Evolutionary conservation across 2,329 filamentous ascomycete species (phyloP), one percentile per base, ranked within the genome.

Genomic region (Microdochium trichocladiopsis): DNA sequence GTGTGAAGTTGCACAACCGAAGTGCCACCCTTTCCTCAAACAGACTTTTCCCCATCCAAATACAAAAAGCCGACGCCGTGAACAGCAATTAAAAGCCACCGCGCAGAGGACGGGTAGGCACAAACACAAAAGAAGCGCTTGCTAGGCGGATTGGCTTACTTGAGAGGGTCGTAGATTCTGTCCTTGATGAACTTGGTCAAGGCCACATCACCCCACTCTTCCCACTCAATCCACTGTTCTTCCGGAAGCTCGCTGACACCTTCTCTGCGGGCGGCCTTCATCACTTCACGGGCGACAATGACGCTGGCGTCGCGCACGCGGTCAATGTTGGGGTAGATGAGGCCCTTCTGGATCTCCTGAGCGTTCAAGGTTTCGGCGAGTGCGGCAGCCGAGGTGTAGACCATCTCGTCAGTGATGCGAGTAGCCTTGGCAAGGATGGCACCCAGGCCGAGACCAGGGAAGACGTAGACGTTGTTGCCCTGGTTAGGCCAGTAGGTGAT

Each of bases 381-480:
- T 4, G 90, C 87, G 41, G 87, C 86, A 25, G 90, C 94, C 28
- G 92, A 93, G 49, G 88, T 91, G 74, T 97, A 97, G 65, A 99
- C 91, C 94, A 99, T 99, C 70, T 87, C 83, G 68, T 96, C 90
- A 4, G 93, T 97, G 60, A 97, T 79, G 61, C 84, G 84, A 58
- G 88, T 85, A 12, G 91, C 82, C 77, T 96, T 95, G 73, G 87
- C 86, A 49, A 97, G 82, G 66, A 97, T 96, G 58, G 93, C 88
- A 55, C 92, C 94, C 25, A 97, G 84, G 53, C 94, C 94, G 54
- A 97, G 88, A 64, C 93, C 94, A 1, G 94, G 94, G 84, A 99
- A 99, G 56, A 99, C 89, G 68, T 96, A 96, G 76, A 86, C 82
- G 63, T 86, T 86, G 79, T 92, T 92, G 58, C 93, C 92, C 75